Evolutionary conservation across 2,329 filamentous ascomycete genomes (phyloP), one percentile per base, ranked within the genome.

Genomic region (Cytospora schulzeri): DNA sequence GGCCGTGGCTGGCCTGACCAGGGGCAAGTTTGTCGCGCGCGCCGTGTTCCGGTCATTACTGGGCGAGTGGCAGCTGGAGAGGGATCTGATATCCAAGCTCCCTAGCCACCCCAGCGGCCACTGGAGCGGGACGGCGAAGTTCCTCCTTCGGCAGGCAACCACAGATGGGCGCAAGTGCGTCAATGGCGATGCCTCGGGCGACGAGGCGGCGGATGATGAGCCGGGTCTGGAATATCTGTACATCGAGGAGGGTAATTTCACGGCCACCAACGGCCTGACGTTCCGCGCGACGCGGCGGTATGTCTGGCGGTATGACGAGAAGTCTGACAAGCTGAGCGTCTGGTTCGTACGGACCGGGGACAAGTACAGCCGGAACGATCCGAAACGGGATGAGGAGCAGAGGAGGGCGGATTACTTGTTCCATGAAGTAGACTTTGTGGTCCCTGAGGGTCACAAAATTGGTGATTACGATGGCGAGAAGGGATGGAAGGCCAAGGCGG

Each of bases 321-420:
- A 64, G 12, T 77, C 71, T 1, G 89, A 92, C 70, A 75, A 74
- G 31, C 77, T 93, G 26, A 90, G 85, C 66, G 87, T 90, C 1
- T 93, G 90, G 90, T 93, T 93, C 69, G 86, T 86, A 48, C 86
- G 87, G 68, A 80, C 83, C 1, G 85, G 89, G 19, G 87, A 91
- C 68, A 75, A 80, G 17, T 79, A 80, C 61, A 81, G 81, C 15
- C 87, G 88, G 0, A 90, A 92, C 71, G 90, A 92, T 67, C 78
- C 93, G 26, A 93, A 93, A 74, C 90, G 93, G 69, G 83, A 88
- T 66, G 78, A 93, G n/a, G 83, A 89, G 62, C 75, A 80, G 19
- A 79, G 79, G 62, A 81, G 81, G 17, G 87, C 88, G 0, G 90
- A 92, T 71, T 90, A 92, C 68, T 77, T 93, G 24, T 94, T 93